Percentiles rank a stretch among this genome's conserved stretches.
phyloP scores from a whole-genome alignment of 2,329 filamentous ascomycete genomes.

The Colletotrichum sp. region DNA sequence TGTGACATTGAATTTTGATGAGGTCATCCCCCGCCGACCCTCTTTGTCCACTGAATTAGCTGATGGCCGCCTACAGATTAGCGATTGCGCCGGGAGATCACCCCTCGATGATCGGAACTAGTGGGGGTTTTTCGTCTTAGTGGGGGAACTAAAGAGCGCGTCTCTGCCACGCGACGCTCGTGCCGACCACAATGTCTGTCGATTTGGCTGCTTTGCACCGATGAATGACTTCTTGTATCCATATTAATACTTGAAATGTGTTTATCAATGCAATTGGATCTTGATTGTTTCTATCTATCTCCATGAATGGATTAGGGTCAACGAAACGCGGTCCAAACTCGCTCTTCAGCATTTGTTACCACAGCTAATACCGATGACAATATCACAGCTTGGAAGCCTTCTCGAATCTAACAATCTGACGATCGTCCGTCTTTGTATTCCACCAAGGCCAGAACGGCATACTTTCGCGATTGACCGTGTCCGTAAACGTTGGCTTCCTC shows the following conservation, averaged over 20 bases:
- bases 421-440: not conserved
- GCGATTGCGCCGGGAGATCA: constrained; percentile 4
- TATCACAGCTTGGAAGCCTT: not conserved
- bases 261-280: not conserved
- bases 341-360: accelerated
- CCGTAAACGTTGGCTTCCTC: constrained; percentile 62
- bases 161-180: not conserved
- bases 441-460: not conserved
- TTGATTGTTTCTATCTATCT: not conserved
- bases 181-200: not conserved
- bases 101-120: constrained; percentile 15
- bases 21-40: constrained; percentile 8
- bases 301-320: accelerated
- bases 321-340: not conserved
- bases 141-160: not conserved
- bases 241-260: accelerated
- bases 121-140: not conserved
- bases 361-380: not conserved
- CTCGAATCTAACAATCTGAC: not conserved
- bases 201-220: not conserved
- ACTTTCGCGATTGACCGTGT: not conserved
- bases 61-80: not conserved
- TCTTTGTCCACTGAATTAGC: not conserved
- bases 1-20: constrained; percentile 10
- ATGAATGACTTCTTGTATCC: not conserved